Conservation (phyloP, 331 rosid genomes). For the Pyracantha coccinea region DNA sequence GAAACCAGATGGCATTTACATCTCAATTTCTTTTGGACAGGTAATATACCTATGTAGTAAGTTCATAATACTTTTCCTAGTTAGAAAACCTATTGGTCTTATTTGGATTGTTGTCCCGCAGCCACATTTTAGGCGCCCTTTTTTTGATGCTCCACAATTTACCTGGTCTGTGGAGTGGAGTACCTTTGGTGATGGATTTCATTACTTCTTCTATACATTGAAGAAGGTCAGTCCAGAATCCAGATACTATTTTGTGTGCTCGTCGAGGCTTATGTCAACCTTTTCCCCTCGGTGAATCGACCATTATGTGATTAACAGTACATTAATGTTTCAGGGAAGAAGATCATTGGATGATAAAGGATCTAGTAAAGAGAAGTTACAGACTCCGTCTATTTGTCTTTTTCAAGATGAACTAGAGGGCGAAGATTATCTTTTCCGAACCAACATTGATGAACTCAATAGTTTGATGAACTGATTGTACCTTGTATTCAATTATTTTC, state of each 20-base stretch:
- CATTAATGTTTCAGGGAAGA: constrained; percentile 49
- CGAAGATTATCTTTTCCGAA: constrained; percentile 74
- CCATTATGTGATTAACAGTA: not conserved
- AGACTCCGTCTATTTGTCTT: constrained; percentile 36
- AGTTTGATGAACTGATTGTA: constrained; percentile 15
- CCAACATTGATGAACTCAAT: constrained; percentile 63
- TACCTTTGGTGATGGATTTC: constrained; percentile 87
- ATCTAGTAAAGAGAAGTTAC: constrained; percentile 33
- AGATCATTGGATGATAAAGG: constrained; percentile 26
- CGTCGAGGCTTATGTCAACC: not conserved
- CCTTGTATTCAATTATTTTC: not conserved
- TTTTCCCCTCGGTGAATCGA: not conserved
- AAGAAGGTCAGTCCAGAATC: constrained; percentile 64
- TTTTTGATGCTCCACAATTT: constrained; percentile 65
- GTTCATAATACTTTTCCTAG: not conserved
- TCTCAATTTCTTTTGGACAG: constrained; percentile 95
- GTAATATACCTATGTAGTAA: constrained; percentile 26
- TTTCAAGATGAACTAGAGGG: constrained; percentile 78
- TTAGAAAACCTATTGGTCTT: constrained; percentile 13
- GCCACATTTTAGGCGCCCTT: constrained; percentile 92
- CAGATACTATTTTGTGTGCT: not conserved
- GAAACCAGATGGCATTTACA: constrained; percentile 67
- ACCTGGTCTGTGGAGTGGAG: constrained; percentile 88
- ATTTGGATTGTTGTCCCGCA: constrained; percentile 27
- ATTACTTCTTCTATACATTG: constrained; percentile 72